phyloP scores from a whole-genome alignment of 495 filamentous ascomycete genomes.

The Tuber microsphaerosporum region DNA sequence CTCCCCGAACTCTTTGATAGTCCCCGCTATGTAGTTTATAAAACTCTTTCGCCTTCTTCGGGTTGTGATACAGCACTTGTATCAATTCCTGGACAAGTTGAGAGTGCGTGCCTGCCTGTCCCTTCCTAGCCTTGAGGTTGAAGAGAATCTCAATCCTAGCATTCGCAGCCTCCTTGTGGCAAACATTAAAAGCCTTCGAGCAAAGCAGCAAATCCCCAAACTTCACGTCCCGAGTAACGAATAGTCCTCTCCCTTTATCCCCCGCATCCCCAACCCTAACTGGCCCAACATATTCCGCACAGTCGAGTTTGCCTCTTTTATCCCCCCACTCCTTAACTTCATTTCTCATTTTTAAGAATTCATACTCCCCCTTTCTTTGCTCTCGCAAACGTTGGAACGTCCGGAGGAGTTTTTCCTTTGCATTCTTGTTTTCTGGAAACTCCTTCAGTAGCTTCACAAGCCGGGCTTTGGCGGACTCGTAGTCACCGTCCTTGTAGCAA shows the following conservation, averaged over 20 bases:
- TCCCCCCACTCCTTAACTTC: not conserved
- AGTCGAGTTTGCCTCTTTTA: slow-evolving; percentile 10
- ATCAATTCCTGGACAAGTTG: slow-evolving; percentile 3
- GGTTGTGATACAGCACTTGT: slow-evolving; percentile 16
- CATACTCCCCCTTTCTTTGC: slow-evolving; percentile 10
- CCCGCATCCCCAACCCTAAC: slow-evolving; percentile 1
- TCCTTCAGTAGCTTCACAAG: not conserved
- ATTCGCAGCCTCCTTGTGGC: not conserved
- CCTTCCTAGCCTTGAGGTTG: not conserved
- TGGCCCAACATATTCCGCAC: slow-evolving; percentile 24
- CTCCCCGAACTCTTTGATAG: slow-evolving; percentile 11
- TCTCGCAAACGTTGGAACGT: slow-evolving; percentile 12
- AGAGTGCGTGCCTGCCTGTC: not conserved
- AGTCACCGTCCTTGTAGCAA: slow-evolving; percentile 16
- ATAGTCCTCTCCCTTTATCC: slow-evolving; percentile 18
- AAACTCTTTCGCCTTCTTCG: slow-evolving; percentile 7
- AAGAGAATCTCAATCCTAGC: not conserved
- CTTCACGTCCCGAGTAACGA: slow-evolving; percentile 18
- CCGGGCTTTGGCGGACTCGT: slow-evolving; percentile 7
- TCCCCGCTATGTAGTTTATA: slow-evolving; percentile 9
- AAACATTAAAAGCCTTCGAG: slow-evolving; percentile 18
- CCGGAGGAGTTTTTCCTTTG: slow-evolving; percentile 11
- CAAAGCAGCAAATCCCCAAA: slow-evolving; percentile 26
- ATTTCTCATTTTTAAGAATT: slow-evolving; percentile 20
- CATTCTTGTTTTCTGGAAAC: slow-evolving; percentile 7